Evolutionary conservation across 495 filamentous ascomycete species (phyloP), one percentile per base, ranked within the genome.

Genomic region (Penicillium maclennaniae): DNA sequence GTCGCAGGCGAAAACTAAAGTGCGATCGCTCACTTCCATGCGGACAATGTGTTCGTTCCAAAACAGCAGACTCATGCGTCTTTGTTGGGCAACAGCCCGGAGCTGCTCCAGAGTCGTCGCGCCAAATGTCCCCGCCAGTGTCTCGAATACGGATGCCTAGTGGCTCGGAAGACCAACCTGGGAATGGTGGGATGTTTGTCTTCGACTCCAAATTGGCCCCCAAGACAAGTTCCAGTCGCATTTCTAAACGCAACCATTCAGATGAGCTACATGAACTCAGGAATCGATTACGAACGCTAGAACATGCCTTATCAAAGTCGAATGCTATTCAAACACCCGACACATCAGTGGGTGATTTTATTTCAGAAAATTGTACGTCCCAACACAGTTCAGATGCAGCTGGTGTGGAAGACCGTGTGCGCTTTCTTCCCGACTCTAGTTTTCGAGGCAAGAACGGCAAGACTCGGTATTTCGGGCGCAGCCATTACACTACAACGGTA

Each of bases 21-120:
- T 88, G 85, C 68, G 83, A 87, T 62, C 82, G 84, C 26, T 71
- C 73, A 26, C 79, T 81, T 43, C 84, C 85, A 19, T 88, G 85
- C 55, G 78, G 79, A 31, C 85, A 87, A 60, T 88, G 85, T 61
- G 61, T 72, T 36, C 82, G 84, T 53, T 71, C 70, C 8, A 72
- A 74, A 38, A 69, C 66, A 14, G 63, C 72, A 0, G 63, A 68
- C 0, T 56, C 55, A 10, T 76, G 73, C 37, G 59, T 67, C 5
- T 76, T 71, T 52, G 62, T 62, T 5, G 66, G 68, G 14, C 37
- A 63, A 1, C 63, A 64, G 47, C 48, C 57, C 8, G 48, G 53
- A 5, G 50, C 49, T 26, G 16, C 17, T 4, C 56, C 58, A 1
- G 52, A 55, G 6, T 41, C 53, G 21, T 53, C 55, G 20, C 53